Base-by-base conservation (phyloP, 1,284 basidiomycete species). In the Moesziomyces antarcticus region DNA sequence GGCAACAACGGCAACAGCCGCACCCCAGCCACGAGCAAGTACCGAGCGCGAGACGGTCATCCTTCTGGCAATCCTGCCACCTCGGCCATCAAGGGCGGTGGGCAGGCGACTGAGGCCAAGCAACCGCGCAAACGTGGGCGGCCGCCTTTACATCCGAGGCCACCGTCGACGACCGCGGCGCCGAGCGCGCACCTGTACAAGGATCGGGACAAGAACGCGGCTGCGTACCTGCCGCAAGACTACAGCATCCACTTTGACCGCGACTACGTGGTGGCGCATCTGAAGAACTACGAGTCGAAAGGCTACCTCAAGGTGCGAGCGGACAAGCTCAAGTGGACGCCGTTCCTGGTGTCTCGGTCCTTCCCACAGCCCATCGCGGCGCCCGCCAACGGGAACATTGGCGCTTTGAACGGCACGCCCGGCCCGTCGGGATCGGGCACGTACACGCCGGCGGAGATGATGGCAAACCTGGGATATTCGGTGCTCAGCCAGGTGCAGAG, bases 271-370 rank as follows among this genome's bases (percentile, higher is more conserved):
- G 86, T 87, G 9, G 87, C 86, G 41, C 91, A 91, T 81, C 78
- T 97, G 56, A 88, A 88, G 55, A 84, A 83, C 43, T 93, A 92
- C 89, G 90, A 92, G 73, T 85, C 86, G 21, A 98, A 96, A 84
- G 91, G 91, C 0, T 92, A 95, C 80, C 81, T 95, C 65, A 88
- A 86, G 77, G 87, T 99, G 53, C 89, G 89, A 69, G 90, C 94
- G 0, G 93, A 95, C 79, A 91, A 91, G 83, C 88, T 99, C 67
- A 94, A 93, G 81, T 99, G 97, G 92, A 94, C 91, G 68, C 96
- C 96, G 6, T 98, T 97, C 86, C 86, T 97, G 43, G 85, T 94
- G 41, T 87, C 90, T 8, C 86, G 90, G 66, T 87, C 80, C 1
- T 78, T 79, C 47, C 77, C 69, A 3, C 73, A 73, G 51, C 69